phyloP scores from a whole-genome alignment of 345 rosid genomes.

The Odontarrhena argentea region DNA sequence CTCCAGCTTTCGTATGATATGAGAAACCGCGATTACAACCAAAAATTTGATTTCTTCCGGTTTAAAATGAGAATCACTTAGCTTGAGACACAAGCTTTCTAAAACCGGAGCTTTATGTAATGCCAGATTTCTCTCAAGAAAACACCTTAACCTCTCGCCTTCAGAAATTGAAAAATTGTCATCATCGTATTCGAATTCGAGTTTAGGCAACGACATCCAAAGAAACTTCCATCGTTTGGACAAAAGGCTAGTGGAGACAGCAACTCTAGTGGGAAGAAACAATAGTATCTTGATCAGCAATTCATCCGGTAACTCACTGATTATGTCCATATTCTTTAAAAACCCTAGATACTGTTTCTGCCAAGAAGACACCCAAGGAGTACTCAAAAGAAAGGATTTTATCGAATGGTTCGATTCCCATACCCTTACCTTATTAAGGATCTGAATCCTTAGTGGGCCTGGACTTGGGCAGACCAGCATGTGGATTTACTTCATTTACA shows the following conservation, averaged over 20 bases:
- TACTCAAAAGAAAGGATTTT: no score
- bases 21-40: slow-evolving; percentile 10
- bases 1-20: neutral
- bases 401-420: no score
- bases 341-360: no score
- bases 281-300: slow-evolving; percentile 10
- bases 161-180: neutral
- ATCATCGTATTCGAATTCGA: neutral
- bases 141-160: neutral
- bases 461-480: no score
- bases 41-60: neutral
- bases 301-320: neutral
- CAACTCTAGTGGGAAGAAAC: slow-evolving; percentile 1
- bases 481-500: neutral
- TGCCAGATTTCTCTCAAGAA: neutral
- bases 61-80: neutral
- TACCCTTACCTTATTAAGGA: no score
- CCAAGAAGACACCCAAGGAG: no score
- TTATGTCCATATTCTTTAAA: neutral
- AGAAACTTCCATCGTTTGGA: neutral
- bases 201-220: slow-evolving; percentile 15
- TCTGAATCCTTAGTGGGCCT: no score
- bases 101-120: slow-evolving; percentile 1
- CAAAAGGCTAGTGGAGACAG: no score
- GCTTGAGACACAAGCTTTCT: neutral